phyloP scores from a whole-genome alignment of 768 basidiomycete genomes.

The Lentinula raphanica region DNA sequence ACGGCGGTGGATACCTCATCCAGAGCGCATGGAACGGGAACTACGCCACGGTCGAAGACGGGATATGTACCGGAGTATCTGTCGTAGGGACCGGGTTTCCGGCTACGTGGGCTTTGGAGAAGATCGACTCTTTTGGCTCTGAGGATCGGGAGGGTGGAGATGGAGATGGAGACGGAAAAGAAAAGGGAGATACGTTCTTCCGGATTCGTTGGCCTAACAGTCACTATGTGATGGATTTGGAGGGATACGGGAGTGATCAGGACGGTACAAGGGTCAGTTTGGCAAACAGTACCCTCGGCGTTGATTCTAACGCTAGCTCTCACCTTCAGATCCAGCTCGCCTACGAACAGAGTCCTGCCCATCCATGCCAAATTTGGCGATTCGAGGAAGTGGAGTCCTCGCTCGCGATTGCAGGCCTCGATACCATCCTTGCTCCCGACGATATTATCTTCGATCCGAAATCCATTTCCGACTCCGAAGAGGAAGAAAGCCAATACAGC shows the following conservation, averaged over 20 bases:
- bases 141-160: neutral
- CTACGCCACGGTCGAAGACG: neutral
- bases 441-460: neutral
- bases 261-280: neutral
- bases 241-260: neutral
- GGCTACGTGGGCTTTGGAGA: neutral
- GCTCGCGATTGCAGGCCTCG: neutral
- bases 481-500: too few species aligned
- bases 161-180: neutral
- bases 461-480: neutral
- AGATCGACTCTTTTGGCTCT: neutral
- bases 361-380: conserved; percentile 1
- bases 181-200: too few species aligned
- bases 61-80: neutral
- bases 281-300: neutral
- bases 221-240: neutral
- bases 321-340: neutral
- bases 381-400: neutral
- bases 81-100: neutral
- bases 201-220: neutral
- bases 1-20: neutral
- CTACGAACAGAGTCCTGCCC: neutral
- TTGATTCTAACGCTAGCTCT: neutral
- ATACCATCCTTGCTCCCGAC: neutral
- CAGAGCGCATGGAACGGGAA: neutral